Percentiles rank a stretch among this genome's conserved stretches.
Conservation (phyloP, 1,284 basidiomycete species). For the Trametes polyzona region DNA sequence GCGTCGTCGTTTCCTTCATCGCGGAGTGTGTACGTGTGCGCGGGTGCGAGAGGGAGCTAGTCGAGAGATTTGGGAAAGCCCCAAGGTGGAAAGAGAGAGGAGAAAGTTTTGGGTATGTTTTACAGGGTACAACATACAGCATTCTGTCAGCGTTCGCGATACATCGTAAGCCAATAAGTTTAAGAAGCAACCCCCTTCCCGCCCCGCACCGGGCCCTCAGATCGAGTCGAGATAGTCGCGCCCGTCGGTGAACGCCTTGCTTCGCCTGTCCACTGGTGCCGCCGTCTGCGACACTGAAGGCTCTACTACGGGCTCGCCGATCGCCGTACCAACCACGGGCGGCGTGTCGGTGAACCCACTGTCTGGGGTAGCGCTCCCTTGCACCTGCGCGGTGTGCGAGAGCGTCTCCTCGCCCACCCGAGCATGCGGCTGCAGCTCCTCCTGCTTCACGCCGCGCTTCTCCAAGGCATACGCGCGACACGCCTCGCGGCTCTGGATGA, state of each 20-base stretch:
- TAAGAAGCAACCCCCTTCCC: no score
- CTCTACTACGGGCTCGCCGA: slow-evolving; percentile 8
- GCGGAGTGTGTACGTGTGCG: not conserved
- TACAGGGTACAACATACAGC: slow-evolving; percentile 12
- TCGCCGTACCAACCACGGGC: not conserved
- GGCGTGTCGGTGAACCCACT: not conserved
- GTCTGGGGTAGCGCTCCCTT: slow-evolving; percentile 1
- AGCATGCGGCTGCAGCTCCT: slow-evolving; percentile 66
- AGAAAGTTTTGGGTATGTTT: slow-evolving; percentile 3
- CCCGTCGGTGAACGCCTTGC: slow-evolving; percentile 41
- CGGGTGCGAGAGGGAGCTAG: not conserved
- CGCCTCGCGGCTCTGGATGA: slow-evolving; percentile 62
- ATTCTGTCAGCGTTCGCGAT: no score
- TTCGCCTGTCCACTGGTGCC: not conserved
- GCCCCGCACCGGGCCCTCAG: no score
- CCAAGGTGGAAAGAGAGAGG: no score
- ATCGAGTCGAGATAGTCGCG: slow-evolving; percentile 37
- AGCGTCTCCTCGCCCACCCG: slow-evolving; percentile 57
- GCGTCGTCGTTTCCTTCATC: not conserved
- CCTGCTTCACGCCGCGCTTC: slow-evolving; percentile 54
- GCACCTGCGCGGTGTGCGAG: slow-evolving; percentile 29
- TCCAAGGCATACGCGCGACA: slow-evolving; percentile 66
- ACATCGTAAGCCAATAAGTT: slow-evolving; percentile 15
- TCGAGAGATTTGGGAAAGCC: no score
- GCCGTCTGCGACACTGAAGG: no score